Evolutionary conservation across 345 rosid species (phyloP), one percentile per base, ranked within the genome.

Genomic region (Salix brachista): DNA sequence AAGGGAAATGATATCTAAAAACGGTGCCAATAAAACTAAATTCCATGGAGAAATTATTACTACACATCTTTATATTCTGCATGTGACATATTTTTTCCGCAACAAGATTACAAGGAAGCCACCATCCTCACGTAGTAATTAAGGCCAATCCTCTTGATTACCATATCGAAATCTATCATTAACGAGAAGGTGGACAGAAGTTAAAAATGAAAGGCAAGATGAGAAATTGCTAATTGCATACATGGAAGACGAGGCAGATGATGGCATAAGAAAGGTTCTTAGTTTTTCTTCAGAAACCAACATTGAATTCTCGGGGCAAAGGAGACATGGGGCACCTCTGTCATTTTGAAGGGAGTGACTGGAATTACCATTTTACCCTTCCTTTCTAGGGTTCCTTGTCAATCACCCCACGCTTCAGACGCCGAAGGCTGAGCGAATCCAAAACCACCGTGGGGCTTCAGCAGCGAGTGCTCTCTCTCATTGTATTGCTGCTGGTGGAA

Each of bases 401-500:
- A 83, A 28, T 83, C 83, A 14, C 81, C 86, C 90, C 88, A 86
- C 18, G 88, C 67, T 64, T 75, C 83, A 1, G 89, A 78, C 65
- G 82, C 83, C 19, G 87, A 44, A 67, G 87, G 75, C 69, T 83
- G 89, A 62, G 83, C 76, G 79, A 83, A 89, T 78, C 90, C 89
- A 65, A 89, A 79, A 72, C 80, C 86, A 70, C 81, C 86, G 44
- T 83, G 90, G 69, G 88, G 85, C 81, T 80, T 88, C 83, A 85
- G 79, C 81, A 79, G 76, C 14, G 84, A 50, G 39, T 67, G 82
- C 73, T 78, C 87, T 81, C 84, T 87, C 83, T 81, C 90, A 50
- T 50, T 26, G 74, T 83, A 84, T 23, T 76, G 88, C 74, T 80
- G 91, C 79, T 37, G 70, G 46, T 67, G 70, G 26, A 88, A 82